A percentile compares a stretch with the other conserved stretches of the same genome.
These are phyloP conservation scores for Aphanomyces invadans DNA, from an alignment of 352 stramenopile species.

Conservation along the genomic window DNA sequence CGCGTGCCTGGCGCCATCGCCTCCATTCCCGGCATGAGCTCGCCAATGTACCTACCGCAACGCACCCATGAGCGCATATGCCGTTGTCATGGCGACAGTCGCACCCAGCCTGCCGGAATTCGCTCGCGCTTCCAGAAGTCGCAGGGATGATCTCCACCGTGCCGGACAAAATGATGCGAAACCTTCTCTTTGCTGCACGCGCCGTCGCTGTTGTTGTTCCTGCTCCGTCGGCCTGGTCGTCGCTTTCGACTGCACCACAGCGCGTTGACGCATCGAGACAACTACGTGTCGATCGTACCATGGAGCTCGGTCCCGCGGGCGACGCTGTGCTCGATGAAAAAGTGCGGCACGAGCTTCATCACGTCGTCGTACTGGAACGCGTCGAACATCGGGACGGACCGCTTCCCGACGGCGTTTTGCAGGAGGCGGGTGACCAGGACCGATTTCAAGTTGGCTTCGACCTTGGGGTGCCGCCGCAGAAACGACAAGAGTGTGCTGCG, in stretches of 20 bases:
- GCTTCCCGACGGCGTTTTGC: constrained; percentile 44
- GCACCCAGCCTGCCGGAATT: constrained; percentile 11
- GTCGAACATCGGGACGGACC: constrained; percentile 29
- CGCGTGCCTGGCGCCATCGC: constrained; percentile 33
- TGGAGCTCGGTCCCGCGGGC: constrained; percentile 1
- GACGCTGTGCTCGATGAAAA: constrained; percentile 59
- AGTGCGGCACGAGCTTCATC: constrained; percentile 46
- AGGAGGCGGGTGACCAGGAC: constrained; percentile 58
- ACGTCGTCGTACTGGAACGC: constrained; percentile 44
- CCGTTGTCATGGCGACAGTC: too few relatives aligned
- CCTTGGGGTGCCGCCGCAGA: constrained; percentile 45
- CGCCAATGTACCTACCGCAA: neutral
- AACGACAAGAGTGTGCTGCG: constrained; percentile 60
- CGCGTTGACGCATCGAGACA: constrained; percentile 50
- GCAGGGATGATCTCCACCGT: neutral
- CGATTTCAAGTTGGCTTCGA: constrained; percentile 44
- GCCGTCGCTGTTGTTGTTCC: constrained; percentile 26
- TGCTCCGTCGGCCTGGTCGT: constrained; percentile 33
- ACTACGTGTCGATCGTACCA: too few relatives aligned
- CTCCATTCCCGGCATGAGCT: neutral
- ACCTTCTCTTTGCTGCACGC: neutral
- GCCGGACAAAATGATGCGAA: constrained; percentile 19
- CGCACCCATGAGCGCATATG: too few relatives aligned
- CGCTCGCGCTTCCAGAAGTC: neutral
- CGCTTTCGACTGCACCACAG: neutral